Evolutionary conservation across 345 rosid genomes (phyloP).

Genomic region (Gossypium anomalum): DNA sequence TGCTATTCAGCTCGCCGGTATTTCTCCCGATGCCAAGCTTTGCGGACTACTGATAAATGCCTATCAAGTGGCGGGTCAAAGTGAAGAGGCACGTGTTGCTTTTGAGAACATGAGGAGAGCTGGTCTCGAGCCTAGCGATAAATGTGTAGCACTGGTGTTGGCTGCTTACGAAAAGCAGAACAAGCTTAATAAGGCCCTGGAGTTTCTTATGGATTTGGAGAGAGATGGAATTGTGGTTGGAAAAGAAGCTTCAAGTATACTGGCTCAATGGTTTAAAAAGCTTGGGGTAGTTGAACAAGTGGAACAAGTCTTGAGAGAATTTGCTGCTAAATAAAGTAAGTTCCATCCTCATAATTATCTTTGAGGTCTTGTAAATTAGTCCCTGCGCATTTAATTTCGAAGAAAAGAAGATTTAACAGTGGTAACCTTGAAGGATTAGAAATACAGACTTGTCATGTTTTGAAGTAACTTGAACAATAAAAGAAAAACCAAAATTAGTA

Average conservation of each 20-base stretch:
- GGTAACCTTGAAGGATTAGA: no score
- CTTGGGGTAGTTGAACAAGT: slow-evolving; percentile 71
- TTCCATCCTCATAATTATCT: neutral
- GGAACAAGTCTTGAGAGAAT: slow-evolving; percentile 57
- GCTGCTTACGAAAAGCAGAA: slow-evolving; percentile 57
- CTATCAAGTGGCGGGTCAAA: slow-evolving; percentile 50
- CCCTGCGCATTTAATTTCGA: no score
- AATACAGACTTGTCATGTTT: no score
- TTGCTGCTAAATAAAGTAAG: slow-evolving; percentile 21
- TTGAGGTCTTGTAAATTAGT: no score
- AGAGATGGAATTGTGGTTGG: slow-evolving; percentile 28
- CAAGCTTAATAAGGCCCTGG: slow-evolving; percentile 53
- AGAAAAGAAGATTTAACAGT: no score
- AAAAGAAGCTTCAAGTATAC: slow-evolving; percentile 53
- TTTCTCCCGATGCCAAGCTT: slow-evolving; percentile 60
- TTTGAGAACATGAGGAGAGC: slow-evolving; percentile 78
- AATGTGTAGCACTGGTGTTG: slow-evolving; percentile 64
- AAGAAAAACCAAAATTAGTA: no score
- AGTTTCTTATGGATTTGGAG: slow-evolving; percentile 35
- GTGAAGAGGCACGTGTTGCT: slow-evolving; percentile 49
- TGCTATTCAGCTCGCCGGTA: slow-evolving; percentile 67
- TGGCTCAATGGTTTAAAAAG: slow-evolving; percentile 67
- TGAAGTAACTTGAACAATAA: no score
- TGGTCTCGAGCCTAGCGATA: slow-evolving; percentile 64
- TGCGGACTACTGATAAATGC: slow-evolving; percentile 82